Evolutionary conservation across 2,329 filamentous ascomycete species (phyloP), one percentile per base, ranked within the genome.

Genomic region (Tolypocladium sp.): DNA sequence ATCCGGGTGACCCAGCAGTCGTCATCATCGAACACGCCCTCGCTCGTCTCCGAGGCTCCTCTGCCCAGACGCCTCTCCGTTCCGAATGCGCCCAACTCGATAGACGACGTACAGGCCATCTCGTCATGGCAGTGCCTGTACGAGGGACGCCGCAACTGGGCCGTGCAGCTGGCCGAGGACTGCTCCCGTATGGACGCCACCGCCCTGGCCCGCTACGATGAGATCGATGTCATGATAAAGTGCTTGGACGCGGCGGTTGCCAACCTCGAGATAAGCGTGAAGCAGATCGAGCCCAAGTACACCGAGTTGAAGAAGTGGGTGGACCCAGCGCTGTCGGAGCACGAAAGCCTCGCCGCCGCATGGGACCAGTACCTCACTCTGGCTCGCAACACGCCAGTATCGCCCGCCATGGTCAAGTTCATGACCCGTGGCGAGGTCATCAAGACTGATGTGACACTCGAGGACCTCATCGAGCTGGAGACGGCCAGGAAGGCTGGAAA

Each of bases 71-170:
- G 76, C 64, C 88, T 74, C 79, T 77, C 79, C 58, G 74, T 83
- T 51, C 84, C 87, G 62, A 78, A 79, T 59, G 86, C 91, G 37
- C 94, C 94, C n/a, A 92, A 96, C 72, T 88, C 86, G 49, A 88
- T 96, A 65, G 81, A 87, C 51, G 86, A 92, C 68, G 87, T 91
- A 62, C 90, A 88, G 61, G 88, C 92, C 62, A 79, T 97, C 58
- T 81, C 87, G 67, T 88, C 92, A 83, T 99, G 94, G 93, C 90
- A 91, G 70, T 84, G 87, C 52, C 79, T 97, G 27, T 97, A 94
- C 78, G 88, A 87, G 71, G 82, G 87, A 60, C 87, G 94, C 60
- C 85, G 88, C 66, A 81, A 82, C 65, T 99, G 94, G 94, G 89
- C 92, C 0, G 76, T 87, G 57, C 80, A 79, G 44, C 76, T 95